Evolutionary conservation across 306 rosid species (phyloP).

Genomic region (Quillaja saponaria): DNA sequence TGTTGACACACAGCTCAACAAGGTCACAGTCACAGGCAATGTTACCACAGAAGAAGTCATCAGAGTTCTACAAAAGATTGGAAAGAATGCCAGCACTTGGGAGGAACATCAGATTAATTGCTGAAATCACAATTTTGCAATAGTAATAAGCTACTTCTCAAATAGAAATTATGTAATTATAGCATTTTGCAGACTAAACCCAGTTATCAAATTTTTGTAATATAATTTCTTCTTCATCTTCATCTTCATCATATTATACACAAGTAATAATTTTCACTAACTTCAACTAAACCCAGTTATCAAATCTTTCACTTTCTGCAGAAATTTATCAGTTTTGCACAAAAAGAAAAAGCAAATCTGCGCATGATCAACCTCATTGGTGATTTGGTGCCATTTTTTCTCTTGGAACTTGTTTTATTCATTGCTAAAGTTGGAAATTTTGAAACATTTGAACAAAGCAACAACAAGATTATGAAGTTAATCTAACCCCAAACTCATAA

Average conservation of each 20-base stretch:
- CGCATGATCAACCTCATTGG: too few relatives aligned
- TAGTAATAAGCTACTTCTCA: neutral
- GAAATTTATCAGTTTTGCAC: too few relatives aligned
- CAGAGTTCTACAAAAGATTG: conserved; percentile 62
- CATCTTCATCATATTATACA: too few relatives aligned
- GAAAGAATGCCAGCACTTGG: conserved; percentile 65
- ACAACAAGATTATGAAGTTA: neutral
- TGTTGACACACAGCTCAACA: conserved; percentile 63
- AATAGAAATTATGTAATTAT: conserved; percentile 3
- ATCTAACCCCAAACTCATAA: neutral
- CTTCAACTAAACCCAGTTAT: too few relatives aligned
- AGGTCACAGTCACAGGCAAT: conserved; percentile 75
- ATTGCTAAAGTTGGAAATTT: conserved; percentile 19
- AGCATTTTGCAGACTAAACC: neutral
- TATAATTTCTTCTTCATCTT: too few relatives aligned
- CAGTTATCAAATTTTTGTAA: neutral
- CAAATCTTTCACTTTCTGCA: too few relatives aligned
- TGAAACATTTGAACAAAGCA: neutral
- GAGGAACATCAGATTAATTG: conserved; percentile 35
- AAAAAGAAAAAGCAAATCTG: too few relatives aligned
- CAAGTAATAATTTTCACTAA: too few relatives aligned
- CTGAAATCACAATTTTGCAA: conserved; percentile 20
- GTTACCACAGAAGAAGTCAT: conserved; percentile 67
- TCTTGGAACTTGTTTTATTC: too few relatives aligned
- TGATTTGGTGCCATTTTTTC: too few relatives aligned